A percentile compares a stretch with the other conserved stretches of the same genome.
Evolutionary conservation across 2,329 filamentous ascomycete genomes (phyloP).

Genomic region (Ophiobolus disseminans): DNA sequence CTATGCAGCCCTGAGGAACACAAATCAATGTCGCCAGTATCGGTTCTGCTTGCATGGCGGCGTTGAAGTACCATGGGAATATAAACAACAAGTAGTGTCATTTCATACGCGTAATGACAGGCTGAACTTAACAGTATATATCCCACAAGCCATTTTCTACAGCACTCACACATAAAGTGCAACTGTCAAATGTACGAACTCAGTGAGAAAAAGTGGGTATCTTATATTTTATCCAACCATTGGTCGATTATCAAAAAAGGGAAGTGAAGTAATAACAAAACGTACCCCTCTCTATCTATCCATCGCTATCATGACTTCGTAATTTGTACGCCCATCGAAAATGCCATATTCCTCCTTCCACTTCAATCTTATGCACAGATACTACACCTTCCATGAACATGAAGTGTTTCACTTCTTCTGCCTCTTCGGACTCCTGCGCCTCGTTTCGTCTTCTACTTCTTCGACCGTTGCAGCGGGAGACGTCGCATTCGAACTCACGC

Average conservation of each 20-base stretch:
- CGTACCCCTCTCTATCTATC: background rate
- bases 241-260: background rate
- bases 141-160: no score
- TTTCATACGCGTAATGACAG: no score
- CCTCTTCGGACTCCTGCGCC: slow-evolving; percentile 38
- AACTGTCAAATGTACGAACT: background rate
- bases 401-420: slow-evolving; percentile 31
- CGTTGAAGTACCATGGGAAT: no score
- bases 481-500: slow-evolving; percentile 48
- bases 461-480: slow-evolving; percentile 48
- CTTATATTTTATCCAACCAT: background rate
- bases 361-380: background rate
- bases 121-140: no score
- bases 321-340: background rate
- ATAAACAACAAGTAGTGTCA: no score
- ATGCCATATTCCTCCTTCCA: background rate
- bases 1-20: no score
- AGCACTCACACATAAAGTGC: no score
- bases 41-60: no score
- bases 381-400: background rate
- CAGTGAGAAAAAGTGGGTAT: slow-evolving; percentile 3
- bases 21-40: no score
- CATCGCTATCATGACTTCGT: slow-evolving; percentile 5
- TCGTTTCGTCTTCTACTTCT: slow-evolving; percentile 45
- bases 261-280: background rate